Conservation (phyloP, 2,329 filamentous ascomycete genomes). For the Aspergillus pseudoglaucus region DNA sequence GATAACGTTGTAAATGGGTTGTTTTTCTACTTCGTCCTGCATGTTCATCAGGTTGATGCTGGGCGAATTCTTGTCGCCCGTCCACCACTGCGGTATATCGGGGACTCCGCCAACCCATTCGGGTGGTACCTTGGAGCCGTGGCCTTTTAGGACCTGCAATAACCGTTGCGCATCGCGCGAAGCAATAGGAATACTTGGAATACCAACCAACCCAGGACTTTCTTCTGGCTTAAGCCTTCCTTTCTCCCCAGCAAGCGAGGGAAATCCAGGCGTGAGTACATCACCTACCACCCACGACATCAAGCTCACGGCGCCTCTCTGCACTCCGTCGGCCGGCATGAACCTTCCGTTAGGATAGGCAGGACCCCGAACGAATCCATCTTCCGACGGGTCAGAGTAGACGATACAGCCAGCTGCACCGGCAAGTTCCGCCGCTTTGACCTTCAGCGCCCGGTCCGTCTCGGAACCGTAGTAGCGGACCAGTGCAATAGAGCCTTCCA, state of each 20-base stretch:
- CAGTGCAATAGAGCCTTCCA: conserved; percentile 74
- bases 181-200: conserved; percentile 82
- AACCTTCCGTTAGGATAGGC: conserved; percentile 70
- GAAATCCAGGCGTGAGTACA: conserved; percentile 82
- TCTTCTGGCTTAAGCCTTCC: conserved; percentile 64
- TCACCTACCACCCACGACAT: conserved; percentile 82
- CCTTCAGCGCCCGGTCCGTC: conserved; percentile 67
- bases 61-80: conserved; percentile 68
- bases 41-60: conserved; percentile 76
- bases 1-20: conserved; percentile 88
- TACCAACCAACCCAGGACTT: conserved; percentile 66
- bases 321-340: conserved; percentile 75
- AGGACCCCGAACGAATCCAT: conserved; percentile 69
- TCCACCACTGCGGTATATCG: conserved; percentile 73
- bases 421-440: conserved; percentile 81
- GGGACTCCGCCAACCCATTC: conserved; percentile 74
- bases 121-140: conserved; percentile 61
- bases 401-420: conserved; percentile 84
- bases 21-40: conserved; percentile 74
- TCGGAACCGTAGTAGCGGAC: conserved; percentile 74
- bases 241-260: conserved; percentile 44
- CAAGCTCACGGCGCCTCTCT: conserved; percentile 72
- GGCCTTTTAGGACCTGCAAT: conserved; percentile 66
- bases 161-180: conserved; percentile 83
- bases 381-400: conserved; percentile 83